Evolutionary conservation across 768 basidiomycete species (phyloP).

Genomic region (Russula emetica): DNA sequence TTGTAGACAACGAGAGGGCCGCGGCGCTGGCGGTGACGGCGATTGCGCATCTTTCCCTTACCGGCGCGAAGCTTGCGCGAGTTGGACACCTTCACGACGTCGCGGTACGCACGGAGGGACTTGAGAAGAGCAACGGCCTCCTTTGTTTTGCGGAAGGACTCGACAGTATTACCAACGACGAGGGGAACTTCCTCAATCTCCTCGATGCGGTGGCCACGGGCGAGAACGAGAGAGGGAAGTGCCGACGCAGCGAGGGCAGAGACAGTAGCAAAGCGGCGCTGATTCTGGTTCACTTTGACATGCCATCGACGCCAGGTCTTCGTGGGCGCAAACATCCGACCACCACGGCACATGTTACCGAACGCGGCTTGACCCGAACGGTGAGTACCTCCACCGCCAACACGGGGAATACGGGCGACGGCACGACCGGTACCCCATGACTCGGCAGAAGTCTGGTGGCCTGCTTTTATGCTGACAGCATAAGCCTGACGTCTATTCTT

Average conservation of each 20-base stretch:
- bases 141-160: slow-evolving; percentile 94
- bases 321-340: slow-evolving; percentile 99
- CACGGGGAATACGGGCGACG: slow-evolving; percentile 99
- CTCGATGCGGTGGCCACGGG: slow-evolving; percentile 98
- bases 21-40: slow-evolving; percentile 93
- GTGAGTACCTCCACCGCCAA: slow-evolving; percentile 97
- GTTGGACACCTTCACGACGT: slow-evolving; percentile 96
- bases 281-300: slow-evolving; percentile 99
- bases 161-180: slow-evolving; percentile 72
- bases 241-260: slow-evolving; percentile 98
- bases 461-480: slow-evolving; percentile 94
- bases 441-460: slow-evolving; percentile 98
- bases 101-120: slow-evolving; percentile 80
- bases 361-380: slow-evolving; percentile 99
- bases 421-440: slow-evolving; percentile 99
- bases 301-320: slow-evolving; percentile 99
- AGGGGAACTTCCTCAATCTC: slow-evolving; percentile 94
- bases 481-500: slow-evolving; percentile 99
- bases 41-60: slow-evolving; percentile 95
- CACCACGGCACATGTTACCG: slow-evolving; percentile 99
- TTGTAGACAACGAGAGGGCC: slow-evolving; percentile 96
- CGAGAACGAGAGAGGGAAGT: slow-evolving; percentile 95
- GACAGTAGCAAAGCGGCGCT: slow-evolving; percentile 95
- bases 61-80: slow-evolving; percentile 95
- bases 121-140: slow-evolving; percentile 94